Evolutionary conservation across 495 filamentous ascomycete species (phyloP), one percentile per base, ranked within the genome.

Genomic region (Terfezia boudieri): DNA sequence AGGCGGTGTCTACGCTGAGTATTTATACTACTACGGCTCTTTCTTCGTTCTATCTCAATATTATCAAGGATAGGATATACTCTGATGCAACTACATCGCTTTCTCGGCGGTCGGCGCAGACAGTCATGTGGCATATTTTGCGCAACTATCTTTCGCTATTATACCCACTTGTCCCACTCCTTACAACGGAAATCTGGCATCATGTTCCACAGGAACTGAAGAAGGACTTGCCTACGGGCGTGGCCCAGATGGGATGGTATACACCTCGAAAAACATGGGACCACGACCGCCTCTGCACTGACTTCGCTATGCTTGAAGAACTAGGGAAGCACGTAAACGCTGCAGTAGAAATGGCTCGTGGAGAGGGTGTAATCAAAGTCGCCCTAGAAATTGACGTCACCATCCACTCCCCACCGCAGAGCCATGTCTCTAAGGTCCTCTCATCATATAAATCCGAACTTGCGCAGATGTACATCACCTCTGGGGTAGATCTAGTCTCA

Each of bases 21-120:
- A 73, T 71, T 56, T 96, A 87, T 79, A 69, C 92, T 57, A 78
- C 76, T 55, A 75, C 72, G 17, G 82, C 93, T 58, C 76, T 99
- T 23, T 95, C 88, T 0, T 77, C 89, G 0, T 93, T 95, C 64
- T 96, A 96, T 68, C 77, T 96, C 52, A 90, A 96, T 65, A 76
- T 82, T 0, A 70, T 87, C 63, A 99, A 96, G 67, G 90, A 99
- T 63, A 72, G 83, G 32, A 68, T 94, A 4, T 96, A 96, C 70
- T 85, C 86, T 35, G 81, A 81, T 22, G 75, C 76, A 55, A 75
- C 76, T 46, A 71, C 73, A 53, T 74, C 72, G 52, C 64, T 57
- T 4, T 71, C 71, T 58, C 68, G 79, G 20, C 67, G 70, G 9
- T 66, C 71, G 17, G 75, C 75, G 4, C 81, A 84, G 60, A 78